These are phyloP conservation scores for Dillenia suffruticosa DNA, from an alignment of 164 flowering plant species.

Conservation along the genomic window DNA sequence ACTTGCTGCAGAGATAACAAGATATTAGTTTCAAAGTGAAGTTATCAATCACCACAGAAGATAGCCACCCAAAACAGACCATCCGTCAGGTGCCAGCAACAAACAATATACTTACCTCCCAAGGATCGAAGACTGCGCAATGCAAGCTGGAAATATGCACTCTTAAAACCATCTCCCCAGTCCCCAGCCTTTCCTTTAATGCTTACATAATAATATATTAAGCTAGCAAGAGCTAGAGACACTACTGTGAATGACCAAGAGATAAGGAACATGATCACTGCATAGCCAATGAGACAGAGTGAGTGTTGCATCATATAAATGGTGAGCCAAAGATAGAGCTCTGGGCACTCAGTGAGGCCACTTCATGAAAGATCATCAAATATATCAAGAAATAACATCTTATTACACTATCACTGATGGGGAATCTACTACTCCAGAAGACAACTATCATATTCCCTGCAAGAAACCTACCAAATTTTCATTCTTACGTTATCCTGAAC, in stretches of 20 bases:
- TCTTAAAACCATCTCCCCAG: constrained; percentile 99
- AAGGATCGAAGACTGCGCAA: constrained; percentile 96
- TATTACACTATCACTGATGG: too few species aligned
- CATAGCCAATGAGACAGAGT: constrained; percentile 12
- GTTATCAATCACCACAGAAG: not conserved
- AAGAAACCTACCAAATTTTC: too few species aligned
- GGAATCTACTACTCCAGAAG: not conserved
- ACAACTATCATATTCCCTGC: not conserved
- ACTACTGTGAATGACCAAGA: constrained; percentile 98
- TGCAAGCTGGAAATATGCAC: constrained; percentile 98
- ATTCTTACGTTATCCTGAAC: too few species aligned
- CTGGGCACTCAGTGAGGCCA: too few species aligned
- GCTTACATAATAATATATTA: constrained; percentile 94
- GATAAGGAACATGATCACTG: constrained; percentile 99
- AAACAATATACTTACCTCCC: constrained; percentile 60
- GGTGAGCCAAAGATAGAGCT: too few species aligned
- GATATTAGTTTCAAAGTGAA: not conserved
- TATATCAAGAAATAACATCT: too few species aligned
- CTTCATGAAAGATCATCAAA: too few species aligned
- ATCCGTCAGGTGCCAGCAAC: not conserved
- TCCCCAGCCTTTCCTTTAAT: constrained; percentile 99
- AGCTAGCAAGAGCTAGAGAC: constrained; percentile 89
- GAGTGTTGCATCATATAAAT: too few species aligned
- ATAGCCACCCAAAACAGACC: not conserved
- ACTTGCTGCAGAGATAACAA: constrained; percentile 50